Conservation (phyloP, 148 eudicot genomes). For the Euryodendron excelsum region DNA sequence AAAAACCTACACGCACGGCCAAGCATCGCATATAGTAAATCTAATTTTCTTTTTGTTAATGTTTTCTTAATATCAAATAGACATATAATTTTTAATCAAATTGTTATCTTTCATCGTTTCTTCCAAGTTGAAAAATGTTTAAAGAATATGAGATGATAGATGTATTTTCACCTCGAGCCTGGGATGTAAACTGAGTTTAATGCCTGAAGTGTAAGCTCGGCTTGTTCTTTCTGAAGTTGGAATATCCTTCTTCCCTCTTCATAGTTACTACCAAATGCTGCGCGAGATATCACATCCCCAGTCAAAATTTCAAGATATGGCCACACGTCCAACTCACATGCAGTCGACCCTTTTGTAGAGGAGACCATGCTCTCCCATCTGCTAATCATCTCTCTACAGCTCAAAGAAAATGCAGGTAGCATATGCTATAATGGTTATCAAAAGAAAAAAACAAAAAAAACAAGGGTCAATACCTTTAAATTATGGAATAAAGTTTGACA, state of each 20-base stretch:
- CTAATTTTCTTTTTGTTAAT: too few species aligned
- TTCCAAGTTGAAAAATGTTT: too few species aligned
- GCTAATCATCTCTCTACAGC: constrained; percentile 22
- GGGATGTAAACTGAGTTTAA: not conserved
- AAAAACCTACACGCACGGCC: constrained; percentile 19
- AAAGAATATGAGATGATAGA: too few species aligned
- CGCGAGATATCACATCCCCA: constrained; percentile 18
- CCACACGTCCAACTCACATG: constrained; percentile 22
- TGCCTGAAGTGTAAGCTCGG: not conserved
- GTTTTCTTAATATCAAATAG: too few species aligned
- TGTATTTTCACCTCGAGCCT: constrained; percentile 16
- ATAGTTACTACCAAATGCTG: constrained; percentile 20
- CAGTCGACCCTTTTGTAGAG: not conserved
- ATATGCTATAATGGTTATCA: constrained; percentile 5
- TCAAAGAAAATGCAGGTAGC: constrained; percentile 19
- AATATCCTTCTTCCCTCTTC: constrained; percentile 21
- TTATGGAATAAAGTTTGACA: too few species aligned
- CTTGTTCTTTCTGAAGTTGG: constrained; percentile 17
- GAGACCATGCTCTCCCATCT: constrained; percentile 19
- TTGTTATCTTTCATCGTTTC: too few species aligned
- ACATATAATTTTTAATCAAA: too few species aligned
- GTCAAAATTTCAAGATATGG: constrained; percentile 19
- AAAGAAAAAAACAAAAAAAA: not conserved
- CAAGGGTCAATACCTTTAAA: too few species aligned
- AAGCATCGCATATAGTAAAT: too few species aligned